These are phyloP conservation scores for Fusarium citri DNA, from an alignment of 2,329 filamentous ascomycete genomes.

Conservation along the genomic window DNA sequence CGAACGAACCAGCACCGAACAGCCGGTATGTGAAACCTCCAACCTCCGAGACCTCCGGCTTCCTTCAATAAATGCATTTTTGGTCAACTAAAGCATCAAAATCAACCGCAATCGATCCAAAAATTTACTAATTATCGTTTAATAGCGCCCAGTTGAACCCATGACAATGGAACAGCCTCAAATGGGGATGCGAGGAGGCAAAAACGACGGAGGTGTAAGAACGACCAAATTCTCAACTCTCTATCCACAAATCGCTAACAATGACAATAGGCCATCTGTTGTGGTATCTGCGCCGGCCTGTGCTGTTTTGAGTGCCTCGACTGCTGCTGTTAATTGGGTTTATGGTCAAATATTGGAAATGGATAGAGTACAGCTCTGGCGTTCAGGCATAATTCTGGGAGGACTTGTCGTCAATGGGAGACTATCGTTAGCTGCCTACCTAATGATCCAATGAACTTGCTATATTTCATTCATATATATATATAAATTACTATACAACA, in stretches of 20 bases:
- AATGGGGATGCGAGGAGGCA: constrained; percentile 51
- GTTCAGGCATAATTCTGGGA: constrained; percentile 40
- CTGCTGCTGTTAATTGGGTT: constrained; percentile 48
- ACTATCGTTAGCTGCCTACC: background rate
- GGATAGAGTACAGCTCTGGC: constrained; percentile 19
- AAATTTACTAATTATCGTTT: background rate
- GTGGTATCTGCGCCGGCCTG: constrained; percentile 55
- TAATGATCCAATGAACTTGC: constrained; percentile 22
- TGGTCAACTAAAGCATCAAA: background rate
- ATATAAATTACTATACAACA: background rate
- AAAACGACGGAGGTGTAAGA: constrained; percentile 52
- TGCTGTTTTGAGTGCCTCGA: constrained; percentile 55
- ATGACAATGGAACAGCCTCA: constrained; percentile 49
- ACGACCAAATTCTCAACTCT: background rate
- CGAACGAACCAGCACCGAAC: constrained; percentile 47
- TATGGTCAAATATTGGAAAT: background rate
- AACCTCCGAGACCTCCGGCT: constrained; percentile 18
- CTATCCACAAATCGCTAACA: background rate
- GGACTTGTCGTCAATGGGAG: background rate
- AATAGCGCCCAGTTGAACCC: constrained; percentile 50
- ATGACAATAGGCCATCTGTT: constrained; percentile 53
- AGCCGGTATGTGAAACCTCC: constrained; percentile 49
- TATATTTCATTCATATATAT: too few relatives aligned
- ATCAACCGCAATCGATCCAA: background rate
- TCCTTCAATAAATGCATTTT: background rate